Evolutionary conservation across 2,329 filamentous ascomycete genomes (phyloP), one percentile per base, ranked within the genome.

Genomic region (Bipolaris zeicola): DNA sequence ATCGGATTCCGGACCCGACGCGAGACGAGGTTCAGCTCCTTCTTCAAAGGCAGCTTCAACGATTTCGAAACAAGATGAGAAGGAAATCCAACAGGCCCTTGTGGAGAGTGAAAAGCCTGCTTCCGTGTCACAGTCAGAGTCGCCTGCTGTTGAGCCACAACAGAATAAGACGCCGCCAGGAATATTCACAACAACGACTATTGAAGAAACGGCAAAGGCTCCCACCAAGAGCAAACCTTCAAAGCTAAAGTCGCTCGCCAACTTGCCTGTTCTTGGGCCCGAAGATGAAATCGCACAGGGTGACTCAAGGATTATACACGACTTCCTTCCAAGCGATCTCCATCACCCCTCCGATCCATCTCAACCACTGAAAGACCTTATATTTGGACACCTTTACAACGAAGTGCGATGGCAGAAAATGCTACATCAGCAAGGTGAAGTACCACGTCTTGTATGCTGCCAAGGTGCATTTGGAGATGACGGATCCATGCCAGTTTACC

Each of bases 371-470:
- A 80, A 81, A 4, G 77, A 84, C 1, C 80, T 82, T 14, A 83
- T 89, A 5, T 97, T 96, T 72, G 82, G 87, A 18, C 83, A 82
- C 37, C 79, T 96, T 14, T 86, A 86, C 50, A 78, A 84, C 13
- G 93, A 98, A 73, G 87, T 97, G 0, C 80, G 83, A 63, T 99
- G 94, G 92, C 89, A 94, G 71, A 89, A 85, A 62, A 98, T 99
- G 95, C 89, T 88, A 41, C 95, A 98, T 66, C 89, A 94, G 63
- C 91, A 91, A 33, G 93, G 95, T 24, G 89, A 95, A 67, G 95
- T 98, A 0, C 95, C 95, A 41, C 87, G 95, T 36, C 85, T 97
- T 2, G 91, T 98, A 6, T 92, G 92, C 46, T 92, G 96, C 18
- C 93, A 98, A 74, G 95, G 93, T 3, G 80, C 84, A 14, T 80